Base-by-base conservation (phyloP, 2,329 filamentous ascomycete genomes). In the Akanthomyces uredinophilus region DNA sequence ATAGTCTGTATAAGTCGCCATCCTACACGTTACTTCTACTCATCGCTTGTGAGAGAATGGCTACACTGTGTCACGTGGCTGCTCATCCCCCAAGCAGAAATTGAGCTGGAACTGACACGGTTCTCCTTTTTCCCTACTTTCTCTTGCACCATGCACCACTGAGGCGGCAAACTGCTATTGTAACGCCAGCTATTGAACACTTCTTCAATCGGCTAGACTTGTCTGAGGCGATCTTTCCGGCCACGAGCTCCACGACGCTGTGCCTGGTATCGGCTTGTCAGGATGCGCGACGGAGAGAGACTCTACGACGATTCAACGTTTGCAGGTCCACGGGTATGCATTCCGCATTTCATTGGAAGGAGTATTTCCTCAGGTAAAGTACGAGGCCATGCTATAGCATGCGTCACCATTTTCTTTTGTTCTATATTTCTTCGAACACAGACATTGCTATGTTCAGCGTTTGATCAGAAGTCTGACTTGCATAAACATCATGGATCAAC, bases 71-170 rank as follows among this genome's bases (percentile, higher is more conserved):
- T 37, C 54, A 57, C 54, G 54, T 57, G 43, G 29, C 20, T 24
- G 44, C 44, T n/a, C 29, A 37, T 29, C 13, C 14, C 37, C 4
- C 29, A 49, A 8, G 32, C 44, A 57, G 44, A 57, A 57, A 57
- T 57, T 57, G 43, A 47, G 7, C 54, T 57, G 43, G 43, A 49
- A 49, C 54, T 39, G 54, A 49, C 44, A 57, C 49, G 54, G 54
- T 57, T 57, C 54, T 22, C 54, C 54, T 57, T 52, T 32, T 37
- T 37, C 8, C 41, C 54, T 46, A n/a, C 20, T 22, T 46, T 27
- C 43, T 57, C 6, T 14, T 13, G 22, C 13, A 13, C 41, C 24
- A 56, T 35, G 13, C 13, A 47, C 43, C 29, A n/a, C 43, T 35
- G 32, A 22, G 7, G 54, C 32, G 7, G 27, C 11, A 44, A 11